Evolutionary conservation across 768 basidiomycete genomes (phyloP), one percentile per base, ranked within the genome.

Genomic region (Chiua virens): DNA sequence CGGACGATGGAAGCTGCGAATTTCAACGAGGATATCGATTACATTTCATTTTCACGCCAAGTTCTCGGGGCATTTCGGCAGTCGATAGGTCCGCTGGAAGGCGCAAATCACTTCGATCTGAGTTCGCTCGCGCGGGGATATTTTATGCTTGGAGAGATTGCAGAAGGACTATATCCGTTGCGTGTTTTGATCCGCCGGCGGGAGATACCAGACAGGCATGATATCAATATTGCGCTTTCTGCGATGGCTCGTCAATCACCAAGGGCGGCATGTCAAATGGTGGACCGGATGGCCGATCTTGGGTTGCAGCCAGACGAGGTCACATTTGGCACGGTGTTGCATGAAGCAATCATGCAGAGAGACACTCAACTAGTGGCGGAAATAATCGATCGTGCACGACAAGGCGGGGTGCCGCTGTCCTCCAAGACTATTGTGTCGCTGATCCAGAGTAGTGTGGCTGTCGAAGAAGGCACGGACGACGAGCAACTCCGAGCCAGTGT

Each of bases 51-150:
- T 57, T 71, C 75, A 20, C 62, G 72, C 42, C 73, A 60, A 25
- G 73, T 87, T 51, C 53, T 85, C 27, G 55, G 56, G 15, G 70
- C 70, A 37, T 88, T 75, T 66, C 68, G 60, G 27, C 45, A 63
- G 32, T 61, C 64, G 42, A 77, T 82, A 60, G 62, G 71, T 27
- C 81, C 86, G 8, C 57, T 86, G 43, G 53, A 65, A 18, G 45
- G 68, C 20, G 80, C 82, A 3, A 58, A 67, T 35, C 85, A 83
- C 66, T 68, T 60, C 43, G 69, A 72, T 45, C 61, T 89, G 52
- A 87, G 79, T 42, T 77, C 85, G 9, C 72, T 86, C 32, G 85
- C 85, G 2, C 77, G 85, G 50, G 82, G 78, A 20, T 78, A 78
- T 64, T 81, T 86, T 58, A 74, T 86, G 50, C 66, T 83, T 22